Conservation (phyloP, 345 rosid species). For the Chamaenerion angustifolium region DNA sequence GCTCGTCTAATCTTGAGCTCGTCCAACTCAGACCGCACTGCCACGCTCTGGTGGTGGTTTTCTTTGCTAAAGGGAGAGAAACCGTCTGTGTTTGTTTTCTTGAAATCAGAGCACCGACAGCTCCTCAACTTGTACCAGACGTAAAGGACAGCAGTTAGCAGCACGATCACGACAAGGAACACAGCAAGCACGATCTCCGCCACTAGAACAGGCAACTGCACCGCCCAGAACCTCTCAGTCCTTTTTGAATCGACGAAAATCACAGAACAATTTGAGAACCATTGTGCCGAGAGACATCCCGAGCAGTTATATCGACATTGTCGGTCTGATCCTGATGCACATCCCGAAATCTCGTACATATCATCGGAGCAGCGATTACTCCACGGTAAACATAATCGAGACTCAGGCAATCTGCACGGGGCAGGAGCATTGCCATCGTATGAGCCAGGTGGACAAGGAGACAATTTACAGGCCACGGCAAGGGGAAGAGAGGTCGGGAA, state of each 20-base stretch:
- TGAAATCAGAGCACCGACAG: conserved; percentile 43
- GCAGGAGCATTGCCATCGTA: conserved; percentile 35
- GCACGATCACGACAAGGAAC: conserved; percentile 43
- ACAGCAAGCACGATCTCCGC: conserved; percentile 67
- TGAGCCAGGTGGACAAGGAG: conserved; percentile 58
- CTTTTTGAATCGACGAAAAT: conserved; percentile 19
- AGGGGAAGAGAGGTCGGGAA: conserved; percentile 75
- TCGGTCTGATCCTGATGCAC: conserved; percentile 45
- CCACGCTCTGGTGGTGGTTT: conserved; percentile 30
- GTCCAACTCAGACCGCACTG: conserved; percentile 44
- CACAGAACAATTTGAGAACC: conserved; percentile 60
- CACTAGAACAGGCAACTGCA: conserved; percentile 66
- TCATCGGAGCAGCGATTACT: conserved; percentile 51
- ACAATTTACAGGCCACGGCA: conserved; percentile 56
- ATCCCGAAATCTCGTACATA: conserved; percentile 58
- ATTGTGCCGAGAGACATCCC: conserved; percentile 43
- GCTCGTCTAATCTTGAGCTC: conserved; percentile 81
- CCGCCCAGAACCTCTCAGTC: conserved; percentile 62
- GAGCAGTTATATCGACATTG: conserved; percentile 75
- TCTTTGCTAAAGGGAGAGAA: too few relatives aligned
- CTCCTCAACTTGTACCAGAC: conserved; percentile 56
- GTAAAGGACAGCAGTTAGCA: conserved; percentile 42
- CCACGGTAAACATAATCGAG: conserved; percentile 72
- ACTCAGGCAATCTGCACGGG: conserved; percentile 35
- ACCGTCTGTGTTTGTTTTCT: conserved; percentile 7